These are phyloP conservation scores for Monosporozyma aquatica DNA, from an alignment of 805 yeast genomes.

Conservation along the genomic window DNA sequence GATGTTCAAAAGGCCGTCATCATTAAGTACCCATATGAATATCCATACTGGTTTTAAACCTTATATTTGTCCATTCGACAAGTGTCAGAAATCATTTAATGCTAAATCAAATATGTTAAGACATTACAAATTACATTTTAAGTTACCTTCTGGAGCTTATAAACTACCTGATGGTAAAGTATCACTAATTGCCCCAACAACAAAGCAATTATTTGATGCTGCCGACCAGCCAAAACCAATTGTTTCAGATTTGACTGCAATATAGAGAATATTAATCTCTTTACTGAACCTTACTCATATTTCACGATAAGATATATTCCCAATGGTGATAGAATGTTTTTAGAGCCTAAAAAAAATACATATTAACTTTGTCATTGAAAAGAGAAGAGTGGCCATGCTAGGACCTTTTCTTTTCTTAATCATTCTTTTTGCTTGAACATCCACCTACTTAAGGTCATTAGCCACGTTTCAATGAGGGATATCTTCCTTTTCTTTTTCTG, in stretches of 20 bases:
- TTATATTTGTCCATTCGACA: conserved; percentile 47
- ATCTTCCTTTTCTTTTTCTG: no score
- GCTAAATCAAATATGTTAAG: conserved; percentile 26
- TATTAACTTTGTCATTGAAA: no score
- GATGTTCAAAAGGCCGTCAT: conserved; percentile 78
- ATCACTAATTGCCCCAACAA: conserved; percentile 11
- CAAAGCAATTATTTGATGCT: conserved; percentile 12
- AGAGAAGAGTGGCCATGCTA: no score
- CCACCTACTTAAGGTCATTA: no score
- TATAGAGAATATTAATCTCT: no score
- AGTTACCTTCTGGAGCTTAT: conserved; percentile 11
- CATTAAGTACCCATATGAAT: conserved; percentile 68
- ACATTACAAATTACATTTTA: conserved; percentile 23
- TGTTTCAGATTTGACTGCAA: background rate
- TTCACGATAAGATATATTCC: no score
- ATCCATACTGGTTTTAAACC: conserved; percentile 89
- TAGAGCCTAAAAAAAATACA: no score
- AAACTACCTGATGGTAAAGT: conserved; percentile 15
- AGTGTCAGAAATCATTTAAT: conserved; percentile 58
- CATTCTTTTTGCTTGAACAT: no score
- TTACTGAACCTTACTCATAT: no score
- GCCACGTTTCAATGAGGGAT: no score
- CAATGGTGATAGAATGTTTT: no score
- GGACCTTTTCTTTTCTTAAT: no score
- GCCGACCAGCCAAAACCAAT: background rate